Conservation (phyloP, 345 rosid species). For the Salix exigua region DNA sequence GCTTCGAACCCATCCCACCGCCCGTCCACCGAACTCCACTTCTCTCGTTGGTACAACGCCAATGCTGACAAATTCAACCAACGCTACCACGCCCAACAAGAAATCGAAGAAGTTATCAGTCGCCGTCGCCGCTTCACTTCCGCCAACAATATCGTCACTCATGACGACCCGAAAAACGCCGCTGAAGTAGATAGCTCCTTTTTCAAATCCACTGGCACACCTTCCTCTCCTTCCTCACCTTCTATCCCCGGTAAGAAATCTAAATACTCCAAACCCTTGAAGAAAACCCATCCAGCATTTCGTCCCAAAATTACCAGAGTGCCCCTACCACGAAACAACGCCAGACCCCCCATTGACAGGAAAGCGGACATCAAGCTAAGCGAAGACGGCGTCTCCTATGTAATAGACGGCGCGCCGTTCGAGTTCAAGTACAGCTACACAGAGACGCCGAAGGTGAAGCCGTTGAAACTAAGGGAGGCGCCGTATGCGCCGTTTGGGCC, state of each 20-base stretch:
- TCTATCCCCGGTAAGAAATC: slow-evolving; percentile 80
- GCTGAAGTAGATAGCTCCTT: background rate
- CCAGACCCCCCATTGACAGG: background rate
- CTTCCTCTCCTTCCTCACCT: slow-evolving; percentile 65
- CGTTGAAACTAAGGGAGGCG: slow-evolving; percentile 70
- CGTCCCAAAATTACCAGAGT: slow-evolving; percentile 23
- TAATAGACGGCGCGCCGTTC: slow-evolving; percentile 82
- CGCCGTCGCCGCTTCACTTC: slow-evolving; percentile 62
- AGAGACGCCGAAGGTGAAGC: slow-evolving; percentile 79
- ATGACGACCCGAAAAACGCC: slow-evolving; percentile 16
- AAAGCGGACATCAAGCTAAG: slow-evolving; percentile 31
- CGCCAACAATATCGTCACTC: slow-evolving; percentile 42
- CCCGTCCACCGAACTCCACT: slow-evolving; percentile 46
- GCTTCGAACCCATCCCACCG: slow-evolving; percentile 21
- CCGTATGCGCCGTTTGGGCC: slow-evolving; percentile 87
- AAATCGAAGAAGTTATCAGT: slow-evolving; percentile 69
- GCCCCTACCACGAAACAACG: background rate
- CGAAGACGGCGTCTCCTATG: slow-evolving; percentile 67
- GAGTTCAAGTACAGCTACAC: slow-evolving; percentile 96
- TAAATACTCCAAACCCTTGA: slow-evolving; percentile 60
- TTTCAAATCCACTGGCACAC: slow-evolving; percentile 66
- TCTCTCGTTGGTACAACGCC: slow-evolving; percentile 82
- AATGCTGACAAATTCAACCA: slow-evolving; percentile 60
- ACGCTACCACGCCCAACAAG: slow-evolving; percentile 56
- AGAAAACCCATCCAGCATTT: slow-evolving; percentile 43